Percentiles rank a stretch among this genome's conserved stretches.
phyloP scores from a whole-genome alignment of 352 stramenopile species.

The Phytophthora cryptogea region DNA sequence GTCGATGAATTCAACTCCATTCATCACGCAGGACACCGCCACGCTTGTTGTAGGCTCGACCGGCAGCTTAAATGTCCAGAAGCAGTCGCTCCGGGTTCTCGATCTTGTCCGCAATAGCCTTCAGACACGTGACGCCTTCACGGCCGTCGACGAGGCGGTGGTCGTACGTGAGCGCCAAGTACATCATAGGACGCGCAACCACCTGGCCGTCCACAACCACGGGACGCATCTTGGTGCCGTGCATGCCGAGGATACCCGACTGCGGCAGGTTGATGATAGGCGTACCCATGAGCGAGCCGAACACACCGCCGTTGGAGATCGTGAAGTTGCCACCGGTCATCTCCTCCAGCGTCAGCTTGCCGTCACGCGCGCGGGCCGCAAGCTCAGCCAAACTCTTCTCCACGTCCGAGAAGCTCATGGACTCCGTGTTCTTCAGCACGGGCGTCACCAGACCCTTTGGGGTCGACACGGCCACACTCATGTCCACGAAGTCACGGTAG shows the following conservation, averaged over 20 bases:
- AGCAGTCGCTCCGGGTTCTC: conserved; percentile 96
- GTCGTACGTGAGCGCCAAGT: conserved; percentile 99
- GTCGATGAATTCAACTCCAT: conserved; percentile 2
- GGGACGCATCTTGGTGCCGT: conserved; percentile 97
- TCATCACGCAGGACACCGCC: conserved; percentile 1
- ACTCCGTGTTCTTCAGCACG: conserved; percentile 97
- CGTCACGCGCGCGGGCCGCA: conserved; percentile 72
- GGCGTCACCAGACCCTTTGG: conserved; percentile 98
- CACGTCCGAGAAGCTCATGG: conserved; percentile 98
- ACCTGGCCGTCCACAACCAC: conserved; percentile 95
- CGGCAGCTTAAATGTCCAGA: conserved; percentile 90
- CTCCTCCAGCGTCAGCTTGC: conserved; percentile 77
- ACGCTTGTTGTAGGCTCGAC: background rate
- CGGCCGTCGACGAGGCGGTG: conserved; percentile 98
- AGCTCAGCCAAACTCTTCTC: conserved; percentile 97
- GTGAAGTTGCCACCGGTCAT: conserved; percentile 91
- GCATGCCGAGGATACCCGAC: conserved; percentile 99
- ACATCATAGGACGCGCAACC: conserved; percentile 99
- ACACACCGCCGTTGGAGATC: conserved; percentile 96
- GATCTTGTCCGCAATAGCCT: conserved; percentile 98
- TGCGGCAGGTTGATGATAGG: conserved; percentile 99
- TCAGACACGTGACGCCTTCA: conserved; percentile 98
- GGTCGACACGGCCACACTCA: conserved; percentile 97
- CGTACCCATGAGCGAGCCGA: conserved; percentile 96
- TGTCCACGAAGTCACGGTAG: conserved; percentile 98